phyloP scores from a whole-genome alignment of 768 basidiomycete genomes.

The Rhodotorula kratochvilovae region DNA sequence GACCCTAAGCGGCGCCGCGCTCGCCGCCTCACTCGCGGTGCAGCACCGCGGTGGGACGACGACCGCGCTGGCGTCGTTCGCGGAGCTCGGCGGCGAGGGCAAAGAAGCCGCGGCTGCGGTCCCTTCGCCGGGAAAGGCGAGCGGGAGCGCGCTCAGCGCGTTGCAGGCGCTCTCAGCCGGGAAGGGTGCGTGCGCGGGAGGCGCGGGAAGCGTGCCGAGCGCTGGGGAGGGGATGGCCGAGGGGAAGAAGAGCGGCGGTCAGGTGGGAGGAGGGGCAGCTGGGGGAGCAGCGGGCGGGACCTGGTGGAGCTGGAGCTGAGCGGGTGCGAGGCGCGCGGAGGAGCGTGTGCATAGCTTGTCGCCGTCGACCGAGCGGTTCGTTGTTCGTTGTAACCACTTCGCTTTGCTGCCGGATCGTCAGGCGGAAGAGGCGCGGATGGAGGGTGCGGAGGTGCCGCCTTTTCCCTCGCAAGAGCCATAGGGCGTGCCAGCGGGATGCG shows the following conservation, averaged over 20 bases:
- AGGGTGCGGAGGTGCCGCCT: no score
- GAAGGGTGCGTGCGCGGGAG: background rate
- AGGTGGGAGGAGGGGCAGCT: background rate
- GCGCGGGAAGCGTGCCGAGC: background rate
- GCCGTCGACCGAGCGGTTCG: no score
- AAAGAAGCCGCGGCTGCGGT: no score
- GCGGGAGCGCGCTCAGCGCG: background rate
- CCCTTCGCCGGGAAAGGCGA: background rate
- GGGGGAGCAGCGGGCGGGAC: background rate
- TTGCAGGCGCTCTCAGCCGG: background rate
- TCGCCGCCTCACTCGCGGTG: conserved; percentile 27
- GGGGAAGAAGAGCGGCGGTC: background rate
- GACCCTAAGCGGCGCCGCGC: conserved; percentile 38
- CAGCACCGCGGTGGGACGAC: conserved; percentile 45
- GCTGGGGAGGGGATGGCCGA: background rate
- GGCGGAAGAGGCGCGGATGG: no score
- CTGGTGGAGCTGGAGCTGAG: conserved; percentile 1
- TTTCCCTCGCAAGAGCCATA: no score
- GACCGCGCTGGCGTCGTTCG: conserved; percentile 22
- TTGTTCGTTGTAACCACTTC: background rate
- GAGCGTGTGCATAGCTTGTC: background rate
- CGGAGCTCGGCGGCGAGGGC: background rate
- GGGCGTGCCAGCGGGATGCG: no score
- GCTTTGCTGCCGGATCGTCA: no score
- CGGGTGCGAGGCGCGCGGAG: conserved; percentile 16